Base-by-base conservation (phyloP, 306 rosid genomes). In the Datisca glomerata region DNA sequence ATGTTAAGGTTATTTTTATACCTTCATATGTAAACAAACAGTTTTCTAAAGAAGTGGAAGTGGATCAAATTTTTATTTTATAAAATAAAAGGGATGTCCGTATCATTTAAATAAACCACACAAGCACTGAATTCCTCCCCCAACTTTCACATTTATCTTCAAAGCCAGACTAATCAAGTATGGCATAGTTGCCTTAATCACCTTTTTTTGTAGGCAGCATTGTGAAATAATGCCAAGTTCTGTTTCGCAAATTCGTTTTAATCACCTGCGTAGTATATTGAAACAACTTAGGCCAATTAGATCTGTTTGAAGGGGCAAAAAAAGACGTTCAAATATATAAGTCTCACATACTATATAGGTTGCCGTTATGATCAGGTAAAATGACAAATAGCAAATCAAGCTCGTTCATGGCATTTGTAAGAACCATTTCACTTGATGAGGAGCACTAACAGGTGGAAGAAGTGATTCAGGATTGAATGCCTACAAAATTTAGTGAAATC, bases 61-160 rank as follows among this genome's bases (percentile, higher is more conserved):
- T 0, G 97, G 95, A 75, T 89, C 97, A n/a, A n/a, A n/a, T n/a
- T n/a, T n/a, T n/a, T n/a, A n/a, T n/a, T n/a, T n/a, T n/a, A n/a
- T n/a, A n/a, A n/a, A n/a, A n/a, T n/a, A n/a, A n/a, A n/a, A n/a
- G n/a, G n/a, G n/a, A n/a, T n/a, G n/a, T n/a, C n/a, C n/a, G n/a
- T n/a, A n/a, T n/a, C n/a, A n/a, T n/a, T n/a, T n/a, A n/a, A n/a
- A n/a, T n/a, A n/a, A n/a, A n/a, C n/a, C n/a, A n/a, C 23, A 77
- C 81, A n/a, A 89, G 95, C 2, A 89, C 97, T 0, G 95, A 83
- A 35, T 89, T 89, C 55, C 95, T 73, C 23, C 97, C 97, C 97
- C 97, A 10, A 89, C 97, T 59, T 89, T 89, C 2, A 89, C 97
- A 31, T 89, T 89, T 17, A 89, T 89, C 49, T 89, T 89, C 36